phyloP scores from a whole-genome alignment of 2,329 filamentous ascomycete genomes.

The Neonectria coccinea region DNA sequence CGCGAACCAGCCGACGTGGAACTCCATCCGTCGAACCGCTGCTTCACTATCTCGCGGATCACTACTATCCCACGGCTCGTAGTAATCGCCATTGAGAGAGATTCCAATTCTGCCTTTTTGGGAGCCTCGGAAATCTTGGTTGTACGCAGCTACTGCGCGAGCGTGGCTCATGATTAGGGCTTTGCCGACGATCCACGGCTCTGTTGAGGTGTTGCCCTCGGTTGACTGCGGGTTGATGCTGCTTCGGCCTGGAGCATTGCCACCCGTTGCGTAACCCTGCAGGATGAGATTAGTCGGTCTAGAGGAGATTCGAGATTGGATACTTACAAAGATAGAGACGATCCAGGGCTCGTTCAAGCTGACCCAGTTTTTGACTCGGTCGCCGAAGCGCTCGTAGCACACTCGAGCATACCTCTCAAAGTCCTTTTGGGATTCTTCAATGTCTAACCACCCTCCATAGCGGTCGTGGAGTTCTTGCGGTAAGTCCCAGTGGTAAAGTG shows the following conservation, averaged over 20 bases:
- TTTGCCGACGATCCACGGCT: constrained; percentile 53
- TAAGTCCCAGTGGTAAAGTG: constrained; percentile 74
- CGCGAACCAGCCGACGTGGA: constrained; percentile 55
- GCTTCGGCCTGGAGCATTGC: constrained; percentile 50
- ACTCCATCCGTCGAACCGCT: constrained; percentile 51
- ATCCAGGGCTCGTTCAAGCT: constrained; percentile 56
- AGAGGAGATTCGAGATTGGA: not conserved
- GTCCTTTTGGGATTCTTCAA: constrained; percentile 48
- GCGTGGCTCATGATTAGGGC: constrained; percentile 53
- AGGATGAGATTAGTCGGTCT: not conserved
- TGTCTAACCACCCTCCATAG: constrained; percentile 52
- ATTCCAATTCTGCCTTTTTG: constrained; percentile 52
- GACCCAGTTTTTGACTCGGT: constrained; percentile 54
- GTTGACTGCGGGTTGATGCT: constrained; percentile 43
- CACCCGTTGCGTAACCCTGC: constrained; percentile 50
- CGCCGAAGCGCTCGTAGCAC: constrained; percentile 56
- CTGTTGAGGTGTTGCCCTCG: constrained; percentile 50
- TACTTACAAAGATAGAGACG: constrained; percentile 48
- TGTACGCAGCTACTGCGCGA: constrained; percentile 49
- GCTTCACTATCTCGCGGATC: constrained; percentile 46
- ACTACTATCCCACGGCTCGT: constrained; percentile 50
- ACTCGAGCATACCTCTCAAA: constrained; percentile 53
- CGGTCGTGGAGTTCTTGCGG: constrained; percentile 52
- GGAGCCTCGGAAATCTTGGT: constrained; percentile 45
- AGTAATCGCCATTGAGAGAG: constrained; percentile 54